These are phyloP conservation scores for Tetrahymena thermophila DNA, from an alignment of 73 alveolate genomes.

Conservation along the genomic window DNA sequence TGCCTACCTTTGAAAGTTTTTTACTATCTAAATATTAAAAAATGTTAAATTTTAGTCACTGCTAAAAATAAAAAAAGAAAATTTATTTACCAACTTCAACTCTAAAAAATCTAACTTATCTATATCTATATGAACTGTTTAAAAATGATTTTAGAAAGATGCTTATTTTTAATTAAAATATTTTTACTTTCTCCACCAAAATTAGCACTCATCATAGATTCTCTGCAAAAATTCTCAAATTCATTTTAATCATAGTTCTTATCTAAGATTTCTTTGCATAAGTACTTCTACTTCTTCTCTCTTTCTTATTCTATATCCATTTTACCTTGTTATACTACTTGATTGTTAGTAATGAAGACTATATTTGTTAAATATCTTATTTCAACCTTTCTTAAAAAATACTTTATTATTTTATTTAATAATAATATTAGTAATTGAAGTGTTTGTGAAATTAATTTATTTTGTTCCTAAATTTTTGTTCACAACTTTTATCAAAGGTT, in stretches of 20 bases:
- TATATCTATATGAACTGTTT: not conserved
- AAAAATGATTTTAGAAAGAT: not conserved
- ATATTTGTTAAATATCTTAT: not conserved
- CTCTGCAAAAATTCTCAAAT: not conserved
- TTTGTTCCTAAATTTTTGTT: not conserved
- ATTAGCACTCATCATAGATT: not conserved
- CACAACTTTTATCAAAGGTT: not conserved
- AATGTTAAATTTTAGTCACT: not conserved
- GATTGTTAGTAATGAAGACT: too few species aligned
- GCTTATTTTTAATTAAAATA: not conserved
- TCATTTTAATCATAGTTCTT: not conserved
- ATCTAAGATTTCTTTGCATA: not conserved
- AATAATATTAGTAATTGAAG: not conserved
- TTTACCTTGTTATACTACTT: not conserved
- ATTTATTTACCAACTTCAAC: not conserved
- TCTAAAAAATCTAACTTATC: not conserved
- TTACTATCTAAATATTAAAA: not conserved
- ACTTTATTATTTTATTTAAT: not conserved
- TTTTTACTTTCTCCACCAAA: not conserved
- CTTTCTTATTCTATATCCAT: not conserved
- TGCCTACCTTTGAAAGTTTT: not conserved
- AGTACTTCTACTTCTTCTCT: not conserved
- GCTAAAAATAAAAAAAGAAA: not conserved
- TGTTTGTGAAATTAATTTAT: not conserved
- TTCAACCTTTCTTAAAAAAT: not conserved